Conservation (phyloP, 2,329 filamentous ascomycete species). For the Mollisia scopiformis region DNA sequence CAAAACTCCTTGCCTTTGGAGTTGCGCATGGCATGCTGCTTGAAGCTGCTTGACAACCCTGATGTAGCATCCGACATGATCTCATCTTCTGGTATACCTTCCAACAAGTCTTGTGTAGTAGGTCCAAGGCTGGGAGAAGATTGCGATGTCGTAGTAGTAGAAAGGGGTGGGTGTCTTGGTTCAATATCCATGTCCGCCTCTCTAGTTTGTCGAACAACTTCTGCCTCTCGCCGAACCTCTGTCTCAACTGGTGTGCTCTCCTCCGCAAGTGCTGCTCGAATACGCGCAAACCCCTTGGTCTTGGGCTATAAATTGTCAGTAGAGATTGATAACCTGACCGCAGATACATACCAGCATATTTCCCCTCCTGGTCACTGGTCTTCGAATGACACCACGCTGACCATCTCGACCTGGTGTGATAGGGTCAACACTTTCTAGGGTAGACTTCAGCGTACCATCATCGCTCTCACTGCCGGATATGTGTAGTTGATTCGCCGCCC, state of each 20-base stretch:
- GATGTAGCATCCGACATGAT: slow-evolving; percentile 59
- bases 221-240: slow-evolving; percentile 87
- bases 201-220: slow-evolving; percentile 92
- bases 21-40: slow-evolving; percentile 72
- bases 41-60: slow-evolving; percentile 67
- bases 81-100: slow-evolving; percentile 72
- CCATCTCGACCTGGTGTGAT: slow-evolving; percentile 53
- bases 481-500: slow-evolving; percentile 87
- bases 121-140: slow-evolving; percentile 70
- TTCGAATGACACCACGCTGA: slow-evolving; percentile 76
- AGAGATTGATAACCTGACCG: not conserved
- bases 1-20: slow-evolving; percentile 76
- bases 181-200: slow-evolving; percentile 78
- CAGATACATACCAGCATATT: slow-evolving; percentile 75
- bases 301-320: slow-evolving; percentile 70
- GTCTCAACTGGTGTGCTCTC: slow-evolving; percentile 86
- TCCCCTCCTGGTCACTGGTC: slow-evolving; percentile 82
- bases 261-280: slow-evolving; percentile 86
- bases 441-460: slow-evolving; percentile 59
- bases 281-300: slow-evolving; percentile 92
- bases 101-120: slow-evolving; percentile 63
- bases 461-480: slow-evolving; percentile 82
- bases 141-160: slow-evolving; percentile 58
- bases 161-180: slow-evolving; percentile 47
- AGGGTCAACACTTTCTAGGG: slow-evolving; percentile 40